Conservation (phyloP, 352 stramenopile genomes). For the Phytophthora melonis region DNA sequence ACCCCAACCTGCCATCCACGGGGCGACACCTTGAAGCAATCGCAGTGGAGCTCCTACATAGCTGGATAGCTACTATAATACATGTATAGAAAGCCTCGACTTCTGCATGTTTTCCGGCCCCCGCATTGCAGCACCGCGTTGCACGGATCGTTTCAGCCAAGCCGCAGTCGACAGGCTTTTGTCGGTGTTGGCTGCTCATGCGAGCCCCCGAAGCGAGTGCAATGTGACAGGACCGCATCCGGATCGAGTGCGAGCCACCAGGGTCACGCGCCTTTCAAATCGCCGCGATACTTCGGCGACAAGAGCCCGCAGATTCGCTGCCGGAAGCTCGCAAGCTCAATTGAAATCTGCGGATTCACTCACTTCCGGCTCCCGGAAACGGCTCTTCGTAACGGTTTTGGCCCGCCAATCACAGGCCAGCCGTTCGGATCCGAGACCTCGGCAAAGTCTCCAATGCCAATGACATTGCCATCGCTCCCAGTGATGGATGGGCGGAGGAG, state of each 20-base stretch:
- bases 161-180: background rate
- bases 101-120: background rate
- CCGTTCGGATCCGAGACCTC: background rate
- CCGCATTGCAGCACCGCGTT: background rate
- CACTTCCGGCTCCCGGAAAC: background rate
- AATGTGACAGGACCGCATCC: constrained; percentile 6
- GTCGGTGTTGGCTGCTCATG: background rate
- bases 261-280: constrained; percentile 11
- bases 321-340: background rate
- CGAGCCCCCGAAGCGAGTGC: background rate
- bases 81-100: too few relatives aligned
- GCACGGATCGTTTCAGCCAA: background rate
- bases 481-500: background rate
- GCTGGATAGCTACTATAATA: too few relatives aligned
- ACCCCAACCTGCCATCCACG: background rate
- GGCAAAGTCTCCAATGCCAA: background rate
- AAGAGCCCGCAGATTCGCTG: background rate
- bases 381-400: constrained; percentile 1
- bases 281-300: background rate
- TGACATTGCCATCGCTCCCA: too few relatives aligned
- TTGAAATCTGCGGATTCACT: constrained; percentile 1
- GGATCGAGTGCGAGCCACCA: background rate
- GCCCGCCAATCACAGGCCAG: background rate
- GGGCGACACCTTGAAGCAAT: background rate
- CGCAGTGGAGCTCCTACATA: too few relatives aligned